phyloP scores from a whole-genome alignment of 805 yeast species.

The Wickerhamiella nectarea region DNA sequence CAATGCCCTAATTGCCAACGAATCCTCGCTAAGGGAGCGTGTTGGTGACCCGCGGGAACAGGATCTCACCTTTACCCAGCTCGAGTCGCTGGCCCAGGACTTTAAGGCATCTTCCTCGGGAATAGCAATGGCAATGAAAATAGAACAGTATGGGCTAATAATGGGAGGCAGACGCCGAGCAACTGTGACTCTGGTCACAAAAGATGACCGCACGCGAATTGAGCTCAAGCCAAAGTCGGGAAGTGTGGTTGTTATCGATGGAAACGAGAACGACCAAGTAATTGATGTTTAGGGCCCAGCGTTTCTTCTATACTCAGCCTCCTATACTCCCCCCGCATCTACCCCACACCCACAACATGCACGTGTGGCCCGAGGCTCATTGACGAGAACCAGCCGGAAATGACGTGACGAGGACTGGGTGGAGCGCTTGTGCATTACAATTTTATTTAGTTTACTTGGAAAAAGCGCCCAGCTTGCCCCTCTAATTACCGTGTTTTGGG shows the following conservation, averaged over 20 bases:
- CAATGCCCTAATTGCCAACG: constrained; percentile 9
- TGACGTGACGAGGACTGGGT: too few species aligned
- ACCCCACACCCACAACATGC: not conserved
- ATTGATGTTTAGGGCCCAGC: not conserved
- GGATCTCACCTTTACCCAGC: not conserved
- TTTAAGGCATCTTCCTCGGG: constrained; percentile 1
- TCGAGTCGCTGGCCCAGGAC: constrained; percentile 10
- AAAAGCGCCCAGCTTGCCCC: too few species aligned
- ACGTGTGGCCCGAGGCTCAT: not conserved
- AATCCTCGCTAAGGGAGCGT: constrained; percentile 1
- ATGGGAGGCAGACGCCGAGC: constrained; percentile 1
- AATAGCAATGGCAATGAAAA: not conserved
- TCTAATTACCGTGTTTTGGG: too few species aligned
- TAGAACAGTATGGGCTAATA: constrained; percentile 5
- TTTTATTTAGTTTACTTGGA: too few species aligned
- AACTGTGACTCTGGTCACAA: constrained; percentile 5
- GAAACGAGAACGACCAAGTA: not conserved
- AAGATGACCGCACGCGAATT: not conserved
- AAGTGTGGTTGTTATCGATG: not conserved
- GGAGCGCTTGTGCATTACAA: too few species aligned
- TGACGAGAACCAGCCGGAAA: not conserved
- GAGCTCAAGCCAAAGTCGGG: constrained; percentile 3
- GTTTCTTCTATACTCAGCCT: too few species aligned
- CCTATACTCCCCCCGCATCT: not conserved
- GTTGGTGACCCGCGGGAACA: not conserved